Conservation (phyloP, 108 stramenopile genomes). For the Mediolabrus comicus region DNA sequence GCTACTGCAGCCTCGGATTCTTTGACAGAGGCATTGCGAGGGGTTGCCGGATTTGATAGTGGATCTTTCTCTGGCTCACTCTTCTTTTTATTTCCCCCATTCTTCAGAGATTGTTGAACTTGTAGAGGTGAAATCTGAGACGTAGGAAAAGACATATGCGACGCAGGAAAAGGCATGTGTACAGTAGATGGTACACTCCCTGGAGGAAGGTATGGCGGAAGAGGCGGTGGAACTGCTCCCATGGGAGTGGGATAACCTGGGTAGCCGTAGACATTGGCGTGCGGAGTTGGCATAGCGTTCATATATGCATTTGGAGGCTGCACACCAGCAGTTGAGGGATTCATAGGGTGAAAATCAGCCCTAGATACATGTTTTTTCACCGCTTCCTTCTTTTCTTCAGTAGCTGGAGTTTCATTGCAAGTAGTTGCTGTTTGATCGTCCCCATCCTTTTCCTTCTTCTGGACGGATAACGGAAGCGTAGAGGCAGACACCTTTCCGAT, state of each 20-base stretch:
- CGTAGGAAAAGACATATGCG: neutral
- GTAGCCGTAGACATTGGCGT: neutral
- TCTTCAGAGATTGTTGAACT: neutral
- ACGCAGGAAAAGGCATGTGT: slow-evolving; percentile 3
- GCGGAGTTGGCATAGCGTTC: neutral
- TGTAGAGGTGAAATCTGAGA: neutral
- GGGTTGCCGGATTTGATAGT: neutral
- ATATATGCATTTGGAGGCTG: neutral
- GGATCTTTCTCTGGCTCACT: neutral
- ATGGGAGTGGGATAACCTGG: neutral
- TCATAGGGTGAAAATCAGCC: neutral
- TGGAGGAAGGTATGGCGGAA: neutral
- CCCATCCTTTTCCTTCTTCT: neutral
- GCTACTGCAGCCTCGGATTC: neutral
- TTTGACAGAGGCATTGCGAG: neutral
- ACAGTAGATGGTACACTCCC: slow-evolving; percentile 1
- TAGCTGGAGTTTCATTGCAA: neutral
- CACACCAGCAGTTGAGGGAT: neutral
- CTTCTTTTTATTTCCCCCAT: neutral
- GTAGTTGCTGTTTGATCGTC: slow-evolving; percentile 2
- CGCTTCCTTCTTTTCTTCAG: neutral
- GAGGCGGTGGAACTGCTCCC: neutral
- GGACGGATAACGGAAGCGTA: too few relatives aligned
- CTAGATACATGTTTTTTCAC: neutral
- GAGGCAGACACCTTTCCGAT: neutral